Base-by-base conservation (phyloP, 306 rosid species). In the Delonix regia region DNA sequence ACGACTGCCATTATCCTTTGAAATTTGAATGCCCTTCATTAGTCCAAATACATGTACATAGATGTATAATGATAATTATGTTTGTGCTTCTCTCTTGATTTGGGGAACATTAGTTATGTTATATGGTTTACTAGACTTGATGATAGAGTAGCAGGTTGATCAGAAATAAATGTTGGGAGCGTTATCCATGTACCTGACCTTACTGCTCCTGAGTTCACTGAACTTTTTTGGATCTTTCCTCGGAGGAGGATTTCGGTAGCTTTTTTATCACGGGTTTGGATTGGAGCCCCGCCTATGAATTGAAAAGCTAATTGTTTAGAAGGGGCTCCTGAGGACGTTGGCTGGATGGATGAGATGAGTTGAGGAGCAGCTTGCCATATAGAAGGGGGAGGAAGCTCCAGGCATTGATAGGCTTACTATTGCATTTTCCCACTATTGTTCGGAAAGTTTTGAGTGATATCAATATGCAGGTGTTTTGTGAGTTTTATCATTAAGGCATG, bases 1-100 rank as follows among this genome's bases (percentile, higher is more conserved):
- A 18, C 15, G 13, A 25, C 68, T 73, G 67, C 73, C 56, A 12
- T 77, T 81, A 49, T 14, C 36, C 8, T 25, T 77, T 61, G 80
- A 55, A 51, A 22, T 61, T 7, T 42, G 66, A 22, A 24, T 77
- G 75, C 44, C 55, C 25, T 73, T 13, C 56, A 48, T 65, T 51
- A 64, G 73, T 49, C 33, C 64, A 65, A 57, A 27, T 60, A 6
- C 39, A 48, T 27, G 69, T 34, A 33, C 7, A 33, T 62, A 33
- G 7, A 16, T 62, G 3, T 71, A 0, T 56, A 14, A 56, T 56
- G 41, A 60, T 27, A 27, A 41, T 49, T 10, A 3, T 52, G 12
- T 53, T 45, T 64, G 27, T 66, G 2, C n/a, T 73, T 73, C 11
- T 53, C 9, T 41, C 34, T 73, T 51, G 53, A 7, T 22, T 51